Evolutionary conservation across 176 grass and related monocot genomes (phyloP).

Genomic region (Panicum miliaceum): DNA sequence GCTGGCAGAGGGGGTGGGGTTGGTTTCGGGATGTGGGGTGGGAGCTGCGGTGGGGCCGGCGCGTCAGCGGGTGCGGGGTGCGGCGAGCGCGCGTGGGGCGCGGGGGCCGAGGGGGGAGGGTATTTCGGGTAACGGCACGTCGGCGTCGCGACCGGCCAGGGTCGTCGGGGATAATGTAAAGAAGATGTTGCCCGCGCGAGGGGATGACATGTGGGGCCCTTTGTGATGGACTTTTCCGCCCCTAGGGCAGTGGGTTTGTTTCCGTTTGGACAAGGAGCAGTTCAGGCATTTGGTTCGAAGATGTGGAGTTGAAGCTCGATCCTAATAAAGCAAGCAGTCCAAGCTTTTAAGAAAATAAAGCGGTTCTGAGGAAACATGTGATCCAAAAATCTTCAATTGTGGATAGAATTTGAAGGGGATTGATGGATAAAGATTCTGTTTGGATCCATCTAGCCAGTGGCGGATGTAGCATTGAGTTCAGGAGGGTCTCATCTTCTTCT

Average conservation of each 20-base stretch:
- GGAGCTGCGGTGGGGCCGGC: background rate
- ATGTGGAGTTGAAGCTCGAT: background rate
- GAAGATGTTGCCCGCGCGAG: background rate
- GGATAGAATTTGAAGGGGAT: background rate
- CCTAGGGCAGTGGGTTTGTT: rapidly evolving
- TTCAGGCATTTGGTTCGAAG: background rate
- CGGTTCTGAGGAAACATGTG: background rate
- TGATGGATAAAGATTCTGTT: background rate
- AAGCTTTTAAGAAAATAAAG: no score
- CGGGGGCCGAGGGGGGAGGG: background rate
- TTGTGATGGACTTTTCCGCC: background rate
- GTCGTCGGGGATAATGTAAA: conserved; percentile 31
- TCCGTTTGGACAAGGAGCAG: background rate
- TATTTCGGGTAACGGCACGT: background rate
- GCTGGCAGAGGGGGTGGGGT: background rate
- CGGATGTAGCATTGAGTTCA: no score
- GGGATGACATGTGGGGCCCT: background rate
- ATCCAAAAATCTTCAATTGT: background rate
- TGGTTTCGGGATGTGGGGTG: background rate
- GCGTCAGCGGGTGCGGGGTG: background rate
- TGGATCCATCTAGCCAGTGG: no score
- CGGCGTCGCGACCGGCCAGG: conserved; percentile 11
- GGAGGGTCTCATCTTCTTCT: no score
- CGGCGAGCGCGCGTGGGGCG: background rate
- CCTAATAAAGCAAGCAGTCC: background rate